Percentiles rank a stretch among this genome's conserved stretches.
These are phyloP conservation scores for Colletotrichum noveboracense DNA, from an alignment of 2,329 filamentous ascomycete species.

Conservation along the genomic window DNA sequence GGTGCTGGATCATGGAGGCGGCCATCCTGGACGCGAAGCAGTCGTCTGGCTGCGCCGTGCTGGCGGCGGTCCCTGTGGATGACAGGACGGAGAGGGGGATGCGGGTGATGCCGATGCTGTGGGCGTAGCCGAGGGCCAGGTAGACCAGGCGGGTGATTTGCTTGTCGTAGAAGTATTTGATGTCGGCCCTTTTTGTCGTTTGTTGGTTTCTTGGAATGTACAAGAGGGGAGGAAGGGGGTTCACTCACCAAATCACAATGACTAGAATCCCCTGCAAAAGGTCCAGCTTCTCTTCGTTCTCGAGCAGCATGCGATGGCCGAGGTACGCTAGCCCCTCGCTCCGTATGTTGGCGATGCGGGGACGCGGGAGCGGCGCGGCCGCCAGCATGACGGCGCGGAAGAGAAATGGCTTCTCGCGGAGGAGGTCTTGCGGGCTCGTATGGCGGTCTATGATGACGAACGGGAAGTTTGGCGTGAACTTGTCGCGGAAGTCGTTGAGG, in stretches of 20 bases:
- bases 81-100: constrained; percentile 15
- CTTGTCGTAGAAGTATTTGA: constrained; percentile 37
- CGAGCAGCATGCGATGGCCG: constrained; percentile 44
- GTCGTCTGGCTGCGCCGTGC: neutral
- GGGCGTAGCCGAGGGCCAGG: constrained; percentile 44
- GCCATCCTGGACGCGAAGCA: neutral
- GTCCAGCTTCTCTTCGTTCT: constrained; percentile 45
- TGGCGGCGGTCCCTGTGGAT: neutral
- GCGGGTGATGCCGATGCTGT: constrained; percentile 42
- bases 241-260: constrained; percentile 48
- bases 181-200: constrained; percentile 34
- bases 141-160: constrained; percentile 42
- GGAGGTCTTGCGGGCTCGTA: constrained; percentile 33
- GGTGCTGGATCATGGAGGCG: neutral
- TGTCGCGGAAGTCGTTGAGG: constrained; percentile 35
- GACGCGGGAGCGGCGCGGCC: constrained; percentile 32
- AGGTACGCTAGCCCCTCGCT: constrained; percentile 46
- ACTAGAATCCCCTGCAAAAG: constrained; percentile 52
- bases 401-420: constrained; percentile 40
- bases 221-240: neutral
- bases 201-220: neutral
- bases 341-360: constrained; percentile 42
- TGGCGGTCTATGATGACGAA: constrained; percentile 39
- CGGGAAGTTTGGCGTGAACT: constrained; percentile 41
- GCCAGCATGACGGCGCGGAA: constrained; percentile 44